Percentiles rank a stretch among this genome's conserved stretches.
Evolutionary conservation across 129 eudicot genomes (phyloP).

Genomic region (Daucus carota): DH1_v3.0 NC_030381.2:2616501-2617000

Average conservation of each 20-base stretch:
- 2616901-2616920: conserved; percentile 56
- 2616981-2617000: too few species aligned
- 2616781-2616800: conserved; percentile 25
- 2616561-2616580: not conserved
- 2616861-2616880: conserved; percentile 25
- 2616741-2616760: conserved; percentile 42
- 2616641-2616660: conserved; percentile 64
- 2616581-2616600: conserved; percentile 24
- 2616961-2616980: too few species aligned
- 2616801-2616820: conserved; percentile 14
- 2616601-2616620: conserved; percentile 89
- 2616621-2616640: conserved; percentile 54
- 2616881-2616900: conserved; percentile 32
- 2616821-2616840: conserved; percentile 25
- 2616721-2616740: not conserved
- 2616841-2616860: conserved; percentile 21
- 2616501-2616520: not conserved
- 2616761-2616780: conserved; percentile 46
- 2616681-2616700: not conserved
- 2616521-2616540: not conserved
- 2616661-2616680: conserved; percentile 41
- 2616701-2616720: not conserved
- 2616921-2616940: not conserved
- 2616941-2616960: too few species aligned
- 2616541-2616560: not conserved